Percentiles rank a stretch among this genome's conserved stretches.
phyloP scores from a whole-genome alignment of 1,139 yeast species.

The Diutina neorugosa region DNA sequence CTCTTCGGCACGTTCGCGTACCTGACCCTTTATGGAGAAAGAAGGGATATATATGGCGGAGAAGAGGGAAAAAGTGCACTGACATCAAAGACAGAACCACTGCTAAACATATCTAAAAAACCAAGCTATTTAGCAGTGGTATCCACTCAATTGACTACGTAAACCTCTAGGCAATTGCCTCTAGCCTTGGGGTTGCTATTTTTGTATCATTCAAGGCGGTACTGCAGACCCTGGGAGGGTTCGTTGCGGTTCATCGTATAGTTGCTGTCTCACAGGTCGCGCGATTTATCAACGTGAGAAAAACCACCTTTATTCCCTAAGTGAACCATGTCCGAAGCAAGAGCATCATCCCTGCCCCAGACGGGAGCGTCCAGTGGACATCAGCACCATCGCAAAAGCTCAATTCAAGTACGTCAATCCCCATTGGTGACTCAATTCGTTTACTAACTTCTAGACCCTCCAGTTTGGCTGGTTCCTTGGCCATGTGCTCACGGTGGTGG shows the following conservation, averaged over 20 bases:
- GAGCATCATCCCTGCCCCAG: neutral
- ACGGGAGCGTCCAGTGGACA: neutral
- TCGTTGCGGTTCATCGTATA: neutral
- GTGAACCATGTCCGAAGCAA: neutral
- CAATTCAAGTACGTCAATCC: neutral
- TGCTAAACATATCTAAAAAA: no score
- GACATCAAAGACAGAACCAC: no score
- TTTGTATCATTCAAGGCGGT: neutral
- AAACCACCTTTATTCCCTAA: neutral
- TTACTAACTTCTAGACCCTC: constrained; percentile 14
- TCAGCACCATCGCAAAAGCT: neutral
- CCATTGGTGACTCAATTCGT: no score
- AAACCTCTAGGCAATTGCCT: no score
- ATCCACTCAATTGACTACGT: no score
- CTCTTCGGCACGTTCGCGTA: no score
- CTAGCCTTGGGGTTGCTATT: neutral
- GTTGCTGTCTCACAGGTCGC: neutral
- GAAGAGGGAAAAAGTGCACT: no score
- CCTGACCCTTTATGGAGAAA: no score
- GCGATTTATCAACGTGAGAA: neutral
- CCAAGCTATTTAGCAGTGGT: no score
- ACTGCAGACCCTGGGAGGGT: neutral
- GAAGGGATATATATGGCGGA: no score
- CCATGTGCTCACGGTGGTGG: constrained; percentile 52
- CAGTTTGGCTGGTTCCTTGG: constrained; percentile 62